A percentile compares a stretch with the other conserved stretches of the same genome.
These are phyloP conservation scores for Penicillium concentricum DNA, from an alignment of 2,329 filamentous ascomycete species.

Conservation along the genomic window DNA sequence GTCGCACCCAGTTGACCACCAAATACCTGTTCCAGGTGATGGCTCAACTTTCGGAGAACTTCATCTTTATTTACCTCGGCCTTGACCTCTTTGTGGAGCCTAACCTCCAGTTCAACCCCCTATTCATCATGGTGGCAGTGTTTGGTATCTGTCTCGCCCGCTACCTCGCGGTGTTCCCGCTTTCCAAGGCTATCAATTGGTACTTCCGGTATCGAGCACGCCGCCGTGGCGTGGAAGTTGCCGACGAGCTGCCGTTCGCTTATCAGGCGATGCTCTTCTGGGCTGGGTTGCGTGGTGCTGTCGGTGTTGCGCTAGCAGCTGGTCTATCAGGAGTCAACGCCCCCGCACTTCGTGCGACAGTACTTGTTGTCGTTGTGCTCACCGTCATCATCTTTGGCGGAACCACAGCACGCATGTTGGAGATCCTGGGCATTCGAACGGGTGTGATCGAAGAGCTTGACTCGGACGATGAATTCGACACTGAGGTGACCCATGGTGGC, in stretches of 20 bases:
- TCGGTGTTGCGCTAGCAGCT: conserved; percentile 90
- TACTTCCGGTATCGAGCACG: conserved; percentile 83
- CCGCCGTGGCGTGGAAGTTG: conserved; percentile 70
- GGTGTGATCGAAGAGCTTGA: conserved; percentile 96
- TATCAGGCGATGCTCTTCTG: conserved; percentile 99
- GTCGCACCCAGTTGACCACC: conserved; percentile 92
- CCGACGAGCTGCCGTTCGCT: conserved; percentile 87
- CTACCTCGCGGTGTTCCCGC: conserved; percentile 91
- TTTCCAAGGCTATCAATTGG: conserved; percentile 87
- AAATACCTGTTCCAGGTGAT: conserved; percentile 97
- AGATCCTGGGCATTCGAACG: conserved; percentile 93
- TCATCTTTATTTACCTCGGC: conserved; percentile 98
- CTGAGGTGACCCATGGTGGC: conserved; percentile 70
- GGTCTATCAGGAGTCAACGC: conserved; percentile 80
- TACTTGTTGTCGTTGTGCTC: conserved; percentile 94
- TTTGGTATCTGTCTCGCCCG: conserved; percentile 87
- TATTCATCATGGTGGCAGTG: conserved; percentile 91
- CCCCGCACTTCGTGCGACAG: conserved; percentile 82
- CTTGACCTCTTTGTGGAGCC: conserved; percentile 91
- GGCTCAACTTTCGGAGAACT: conserved; percentile 95
- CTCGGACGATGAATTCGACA: conserved; percentile 98
- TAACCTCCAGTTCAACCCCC: conserved; percentile 83
- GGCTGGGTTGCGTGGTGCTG: conserved; percentile 91
- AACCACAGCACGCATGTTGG: conserved; percentile 94
- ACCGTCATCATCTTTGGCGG: conserved; percentile 99